These are phyloP conservation scores for Sugiyamaella novakii DNA, from an alignment of 1,139 yeast genomes.

Conservation along the genomic window DNA sequence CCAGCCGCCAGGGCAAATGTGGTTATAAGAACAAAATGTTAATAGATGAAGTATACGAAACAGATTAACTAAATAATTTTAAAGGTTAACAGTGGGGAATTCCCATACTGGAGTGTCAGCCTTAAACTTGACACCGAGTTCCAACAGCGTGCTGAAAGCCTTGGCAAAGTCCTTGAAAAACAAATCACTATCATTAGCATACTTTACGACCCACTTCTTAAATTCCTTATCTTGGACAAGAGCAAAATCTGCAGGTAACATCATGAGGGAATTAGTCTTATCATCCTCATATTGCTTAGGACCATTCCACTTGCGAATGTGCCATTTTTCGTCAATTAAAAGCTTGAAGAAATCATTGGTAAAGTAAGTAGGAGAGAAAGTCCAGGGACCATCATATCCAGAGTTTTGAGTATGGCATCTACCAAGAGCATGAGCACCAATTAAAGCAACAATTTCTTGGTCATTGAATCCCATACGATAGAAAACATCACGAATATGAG, in stretches of 20 bases:
- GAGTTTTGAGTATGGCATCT: slow-evolving; percentile 59
- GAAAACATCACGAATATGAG: slow-evolving; percentile 68
- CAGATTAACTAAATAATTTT: no score
- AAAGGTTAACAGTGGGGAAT: slow-evolving; percentile 55
- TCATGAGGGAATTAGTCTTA: slow-evolving; percentile 75
- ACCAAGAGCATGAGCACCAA: slow-evolving; percentile 90
- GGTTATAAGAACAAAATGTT: neutral
- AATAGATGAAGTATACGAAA: slow-evolving; percentile 2
- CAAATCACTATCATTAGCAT: slow-evolving; percentile 68
- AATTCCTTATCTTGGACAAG: slow-evolving; percentile 67
- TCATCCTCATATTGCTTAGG: slow-evolving; percentile 77
- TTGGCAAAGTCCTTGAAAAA: slow-evolving; percentile 73
- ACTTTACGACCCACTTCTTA: slow-evolving; percentile 64
- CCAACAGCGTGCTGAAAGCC: slow-evolving; percentile 71
- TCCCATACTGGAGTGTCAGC: slow-evolving; percentile 46
- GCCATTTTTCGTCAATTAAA: slow-evolving; percentile 73
- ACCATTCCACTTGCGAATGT: slow-evolving; percentile 72
- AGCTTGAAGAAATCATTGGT: slow-evolving; percentile 77
- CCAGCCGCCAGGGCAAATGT: neutral
- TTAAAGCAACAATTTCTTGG: slow-evolving; percentile 79
- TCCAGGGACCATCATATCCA: slow-evolving; percentile 93
- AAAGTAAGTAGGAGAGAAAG: slow-evolving; percentile 76
- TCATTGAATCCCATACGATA: slow-evolving; percentile 76
- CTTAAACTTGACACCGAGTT: slow-evolving; percentile 67
- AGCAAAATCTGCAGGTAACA: slow-evolving; percentile 86